Conservation (phyloP, 2,329 filamentous ascomycete species). For the Tolypocladium inflatum region DNA sequence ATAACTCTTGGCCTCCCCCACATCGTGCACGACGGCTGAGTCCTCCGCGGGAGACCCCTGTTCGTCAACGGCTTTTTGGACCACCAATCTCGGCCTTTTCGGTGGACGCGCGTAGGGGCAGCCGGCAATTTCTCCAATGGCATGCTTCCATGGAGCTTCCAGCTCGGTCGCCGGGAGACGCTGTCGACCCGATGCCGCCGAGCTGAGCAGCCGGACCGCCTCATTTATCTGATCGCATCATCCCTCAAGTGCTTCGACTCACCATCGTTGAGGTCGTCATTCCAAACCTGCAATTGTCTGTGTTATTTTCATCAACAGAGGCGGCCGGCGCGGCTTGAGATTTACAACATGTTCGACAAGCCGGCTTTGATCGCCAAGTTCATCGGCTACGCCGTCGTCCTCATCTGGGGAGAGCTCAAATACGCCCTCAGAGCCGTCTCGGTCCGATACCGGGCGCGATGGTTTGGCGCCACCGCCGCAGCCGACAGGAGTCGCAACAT, state of each 20-base stretch:
- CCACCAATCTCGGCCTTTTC: not conserved
- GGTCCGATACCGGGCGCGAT: slow-evolving; percentile 4
- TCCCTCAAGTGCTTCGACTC: not conserved
- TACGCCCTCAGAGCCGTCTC: slow-evolving; percentile 9
- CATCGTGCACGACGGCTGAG: not conserved
- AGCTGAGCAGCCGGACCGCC: not conserved
- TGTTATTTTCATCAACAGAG: no score
- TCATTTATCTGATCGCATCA: not conserved
- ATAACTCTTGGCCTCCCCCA: not conserved
- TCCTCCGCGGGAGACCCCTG: not conserved
- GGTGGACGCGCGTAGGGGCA: not conserved
- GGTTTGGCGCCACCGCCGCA: slow-evolving; percentile 6
- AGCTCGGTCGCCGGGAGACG: not conserved
- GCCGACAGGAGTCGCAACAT: slow-evolving; percentile 30
- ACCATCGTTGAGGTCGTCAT: no score
- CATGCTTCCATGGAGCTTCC: not conserved
- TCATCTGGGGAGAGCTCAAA: slow-evolving; percentile 11
- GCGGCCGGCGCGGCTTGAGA: not conserved
- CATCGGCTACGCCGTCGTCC: slow-evolving; percentile 14
- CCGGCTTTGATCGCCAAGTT: slow-evolving; percentile 18
- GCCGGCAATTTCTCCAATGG: not conserved
- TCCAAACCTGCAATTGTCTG: not conserved
- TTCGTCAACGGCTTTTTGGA: not conserved
- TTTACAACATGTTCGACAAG: slow-evolving; percentile 18
- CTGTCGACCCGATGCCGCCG: not conserved